A percentile compares a stretch with the other conserved stretches of the same genome.
phyloP scores from a whole-genome alignment of 371 early-diverging fungal species.

The Lichtheimia ramosa region DNA sequence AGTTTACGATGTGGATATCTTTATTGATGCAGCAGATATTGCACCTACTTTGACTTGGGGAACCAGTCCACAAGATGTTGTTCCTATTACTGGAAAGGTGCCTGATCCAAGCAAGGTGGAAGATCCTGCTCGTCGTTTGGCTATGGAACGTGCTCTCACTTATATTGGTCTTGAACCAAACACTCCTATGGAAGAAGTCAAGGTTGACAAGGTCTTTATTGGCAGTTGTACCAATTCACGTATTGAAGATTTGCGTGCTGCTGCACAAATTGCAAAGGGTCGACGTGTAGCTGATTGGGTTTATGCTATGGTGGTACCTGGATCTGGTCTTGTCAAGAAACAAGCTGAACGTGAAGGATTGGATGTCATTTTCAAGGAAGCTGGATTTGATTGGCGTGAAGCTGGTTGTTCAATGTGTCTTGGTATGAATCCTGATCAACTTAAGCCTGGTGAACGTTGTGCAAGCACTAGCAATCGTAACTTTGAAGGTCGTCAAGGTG shows the following conservation, averaged over 20 bases:
- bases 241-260: conserved; percentile 70
- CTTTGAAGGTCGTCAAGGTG: conserved; percentile 75
- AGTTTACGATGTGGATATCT: conserved; percentile 59
- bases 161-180: conserved; percentile 71
- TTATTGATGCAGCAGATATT: conserved; percentile 58
- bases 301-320: conserved; percentile 73
- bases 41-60: conserved; percentile 72
- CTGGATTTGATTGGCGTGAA: conserved; percentile 75
- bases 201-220: conserved; percentile 69
- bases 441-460: conserved; percentile 67
- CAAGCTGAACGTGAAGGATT: conserved; percentile 73
- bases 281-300: conserved; percentile 63
- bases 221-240: conserved; percentile 77
- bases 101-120: conserved; percentile 53
- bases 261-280: conserved; percentile 63
- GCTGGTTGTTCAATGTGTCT: conserved; percentile 78
- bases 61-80: conserved; percentile 69
- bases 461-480: conserved; percentile 74
- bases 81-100: conserved; percentile 56
- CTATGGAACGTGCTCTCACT: conserved; percentile 56
- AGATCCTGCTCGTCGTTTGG: conserved; percentile 49
- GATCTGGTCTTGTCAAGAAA: conserved; percentile 67
- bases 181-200: conserved; percentile 56
- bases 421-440: conserved; percentile 75
- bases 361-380: conserved; percentile 63